Evolutionary conservation across 2,329 filamentous ascomycete genomes (phyloP).

Genomic region (Alternaria dauci): DNA sequence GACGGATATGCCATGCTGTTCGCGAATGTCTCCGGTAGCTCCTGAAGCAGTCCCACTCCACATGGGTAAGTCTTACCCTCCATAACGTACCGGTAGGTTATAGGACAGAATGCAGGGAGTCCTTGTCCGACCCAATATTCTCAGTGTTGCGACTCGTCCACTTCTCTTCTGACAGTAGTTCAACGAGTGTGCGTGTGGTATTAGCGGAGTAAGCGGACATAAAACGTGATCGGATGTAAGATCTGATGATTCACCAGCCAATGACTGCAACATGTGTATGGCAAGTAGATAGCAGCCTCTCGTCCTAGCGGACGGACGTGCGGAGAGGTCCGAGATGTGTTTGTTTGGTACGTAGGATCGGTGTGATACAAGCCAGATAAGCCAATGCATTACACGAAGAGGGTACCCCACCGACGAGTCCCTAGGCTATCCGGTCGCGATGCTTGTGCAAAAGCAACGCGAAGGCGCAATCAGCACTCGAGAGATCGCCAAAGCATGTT

Average conservation of each 20-base stretch:
- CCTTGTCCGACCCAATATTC: not conserved
- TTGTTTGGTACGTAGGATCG: not conserved
- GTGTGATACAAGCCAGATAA: not conserved
- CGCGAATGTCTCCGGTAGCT: not conserved
- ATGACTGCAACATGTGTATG: not conserved
- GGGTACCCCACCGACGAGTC: not conserved
- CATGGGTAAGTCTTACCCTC: not conserved
- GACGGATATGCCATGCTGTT: not conserved
- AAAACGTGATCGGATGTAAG: constrained; percentile 3
- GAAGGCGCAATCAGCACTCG: not conserved
- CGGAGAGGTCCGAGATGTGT: not conserved
- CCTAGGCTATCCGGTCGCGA: not conserved
- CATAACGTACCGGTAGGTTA: not conserved
- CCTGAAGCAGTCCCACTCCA: not conserved
- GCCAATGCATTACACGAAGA: not conserved
- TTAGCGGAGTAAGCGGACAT: constrained; percentile 17
- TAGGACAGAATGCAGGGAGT: not conserved
- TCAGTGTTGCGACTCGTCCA: not conserved
- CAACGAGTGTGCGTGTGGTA: not conserved
- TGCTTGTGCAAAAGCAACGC: not conserved
- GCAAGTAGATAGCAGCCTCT: not conserved
- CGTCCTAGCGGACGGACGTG: not conserved
- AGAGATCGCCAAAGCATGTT: not conserved
- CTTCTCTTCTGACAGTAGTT: not conserved
- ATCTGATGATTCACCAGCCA: not conserved